These are phyloP conservation scores for Eucalyptus cladocalyx DNA, from an alignment of 345 rosid species.

Conservation along the genomic window DNA sequence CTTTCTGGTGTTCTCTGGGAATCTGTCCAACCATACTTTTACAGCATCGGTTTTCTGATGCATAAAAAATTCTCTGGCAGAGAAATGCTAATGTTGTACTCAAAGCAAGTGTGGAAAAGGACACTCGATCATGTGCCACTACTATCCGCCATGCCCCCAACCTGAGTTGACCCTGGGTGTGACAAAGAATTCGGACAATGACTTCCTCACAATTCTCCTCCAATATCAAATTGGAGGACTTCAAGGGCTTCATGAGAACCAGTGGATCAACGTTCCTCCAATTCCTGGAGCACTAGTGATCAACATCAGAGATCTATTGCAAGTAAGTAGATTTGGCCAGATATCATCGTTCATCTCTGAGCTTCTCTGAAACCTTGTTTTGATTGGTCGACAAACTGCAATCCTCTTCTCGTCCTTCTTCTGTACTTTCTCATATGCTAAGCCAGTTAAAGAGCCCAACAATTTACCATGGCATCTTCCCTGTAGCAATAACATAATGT, in stretches of 20 bases:
- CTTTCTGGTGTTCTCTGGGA: too few species aligned
- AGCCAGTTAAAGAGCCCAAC: neutral
- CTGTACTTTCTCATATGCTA: neutral
- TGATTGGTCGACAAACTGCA: neutral
- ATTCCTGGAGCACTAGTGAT: constrained; percentile 32
- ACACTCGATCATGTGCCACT: constrained; percentile 14
- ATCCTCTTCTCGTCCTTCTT: neutral
- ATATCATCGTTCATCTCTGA: neutral
- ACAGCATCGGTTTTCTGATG: too few species aligned
- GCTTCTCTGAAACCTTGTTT: neutral
- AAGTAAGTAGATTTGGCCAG: constrained; percentile 12
- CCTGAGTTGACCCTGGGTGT: constrained; percentile 29
- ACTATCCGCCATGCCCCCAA: constrained; percentile 42
- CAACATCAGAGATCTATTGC: constrained; percentile 38
- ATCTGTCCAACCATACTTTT: too few species aligned
- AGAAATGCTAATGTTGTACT: constrained; percentile 19
- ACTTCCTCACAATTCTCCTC: constrained; percentile 37
- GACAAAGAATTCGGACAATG: constrained; percentile 3
- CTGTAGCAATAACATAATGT: too few species aligned
- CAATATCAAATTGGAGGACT: constrained; percentile 47
- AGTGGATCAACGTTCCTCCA: constrained; percentile 11
- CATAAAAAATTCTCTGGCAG: constrained; percentile 9
- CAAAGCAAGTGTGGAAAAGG: constrained; percentile 18
- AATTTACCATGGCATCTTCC: neutral
- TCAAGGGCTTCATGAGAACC: neutral